A percentile compares a stretch with the other conserved stretches of the same genome.
Conservation (phyloP, 1,284 basidiomycete species). For the Cerioporus squamosus region DNA sequence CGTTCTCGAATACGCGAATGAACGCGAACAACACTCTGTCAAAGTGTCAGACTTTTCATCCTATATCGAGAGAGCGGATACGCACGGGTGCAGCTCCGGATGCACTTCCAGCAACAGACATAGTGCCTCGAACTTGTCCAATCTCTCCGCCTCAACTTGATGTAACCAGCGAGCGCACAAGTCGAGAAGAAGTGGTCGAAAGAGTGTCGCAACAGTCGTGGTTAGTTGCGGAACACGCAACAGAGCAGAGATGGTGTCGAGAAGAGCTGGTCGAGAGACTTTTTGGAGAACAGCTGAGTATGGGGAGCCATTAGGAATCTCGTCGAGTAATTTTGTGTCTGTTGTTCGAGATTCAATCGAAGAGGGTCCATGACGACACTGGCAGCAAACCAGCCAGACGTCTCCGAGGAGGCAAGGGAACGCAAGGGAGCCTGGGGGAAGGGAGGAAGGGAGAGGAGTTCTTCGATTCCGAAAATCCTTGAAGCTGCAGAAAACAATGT, state of each 20-base stretch:
- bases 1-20: conserved; percentile 47
- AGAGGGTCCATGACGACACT: conserved; percentile 43
- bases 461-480: no score
- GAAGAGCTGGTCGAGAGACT: conserved; percentile 39
- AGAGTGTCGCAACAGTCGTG: conserved; percentile 55
- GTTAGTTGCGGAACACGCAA: conserved; percentile 60
- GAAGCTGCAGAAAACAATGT: no score
- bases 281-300: conserved; percentile 40
- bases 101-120: conserved; percentile 68
- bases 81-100: conserved; percentile 79
- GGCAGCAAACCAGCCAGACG: no score
- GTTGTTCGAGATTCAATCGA: conserved; percentile 55
- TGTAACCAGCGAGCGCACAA: conserved; percentile 74
- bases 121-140: conserved; percentile 63
- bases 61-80: conserved; percentile 24
- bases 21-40: conserved; percentile 52
- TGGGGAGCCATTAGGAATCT: conserved; percentile 42
- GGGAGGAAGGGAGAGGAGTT: no score
- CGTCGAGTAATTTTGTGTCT: conserved; percentile 50
- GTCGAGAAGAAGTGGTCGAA: conserved; percentile 72
- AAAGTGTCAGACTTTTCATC: background rate
- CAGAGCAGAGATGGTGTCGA: conserved; percentile 30
- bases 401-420: no score
- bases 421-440: no score
- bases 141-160: conserved; percentile 39